Conservation (phyloP, 495 filamentous ascomycete genomes). For the Xylaria sp. region DNA sequence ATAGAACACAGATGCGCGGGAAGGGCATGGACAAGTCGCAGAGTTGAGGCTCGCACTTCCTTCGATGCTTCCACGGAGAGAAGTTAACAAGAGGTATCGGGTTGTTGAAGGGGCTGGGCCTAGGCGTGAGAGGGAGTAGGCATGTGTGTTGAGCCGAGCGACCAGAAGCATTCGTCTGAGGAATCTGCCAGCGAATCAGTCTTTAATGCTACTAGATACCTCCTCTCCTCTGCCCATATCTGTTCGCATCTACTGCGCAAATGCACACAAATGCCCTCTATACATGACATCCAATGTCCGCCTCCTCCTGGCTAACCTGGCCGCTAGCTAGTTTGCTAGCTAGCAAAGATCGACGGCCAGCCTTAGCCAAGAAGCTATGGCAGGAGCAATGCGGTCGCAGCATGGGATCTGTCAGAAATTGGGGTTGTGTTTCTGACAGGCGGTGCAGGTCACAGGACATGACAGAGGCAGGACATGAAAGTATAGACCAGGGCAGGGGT, state of each 20-base stretch:
- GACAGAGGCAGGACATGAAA: conserved; percentile 30
- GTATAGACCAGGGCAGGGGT: conserved; percentile 28
- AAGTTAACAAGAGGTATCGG: conserved; percentile 9
- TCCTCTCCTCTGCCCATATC: conserved; percentile 14
- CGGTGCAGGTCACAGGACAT: conserved; percentile 24
- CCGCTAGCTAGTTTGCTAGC: conserved; percentile 24
- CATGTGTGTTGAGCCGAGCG: conserved; percentile 24
- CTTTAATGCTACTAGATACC: conserved; percentile 16
- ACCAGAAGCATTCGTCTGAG: conserved; percentile 25
- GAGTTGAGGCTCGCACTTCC: neutral
- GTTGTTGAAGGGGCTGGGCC: conserved; percentile 12
- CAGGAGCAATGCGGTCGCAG: conserved; percentile 29
- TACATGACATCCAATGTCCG: conserved; percentile 12
- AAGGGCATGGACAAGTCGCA: conserved; percentile 4
- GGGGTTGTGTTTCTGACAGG: conserved; percentile 39
- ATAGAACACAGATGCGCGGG: neutral
- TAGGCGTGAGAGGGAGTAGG: conserved; percentile 1
- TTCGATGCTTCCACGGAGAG: conserved; percentile 15
- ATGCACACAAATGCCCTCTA: conserved; percentile 1
- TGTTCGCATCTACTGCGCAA: conserved; percentile 7
- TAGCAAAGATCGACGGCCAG: conserved; percentile 17
- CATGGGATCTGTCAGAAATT: conserved; percentile 42
- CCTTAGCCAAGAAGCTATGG: conserved; percentile 28
- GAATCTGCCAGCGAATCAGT: conserved; percentile 26
- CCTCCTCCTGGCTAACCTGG: neutral